Evolutionary conservation across 768 basidiomycete genomes (phyloP).

Genomic region (Tylopilus rubrobrunneus): DNA sequence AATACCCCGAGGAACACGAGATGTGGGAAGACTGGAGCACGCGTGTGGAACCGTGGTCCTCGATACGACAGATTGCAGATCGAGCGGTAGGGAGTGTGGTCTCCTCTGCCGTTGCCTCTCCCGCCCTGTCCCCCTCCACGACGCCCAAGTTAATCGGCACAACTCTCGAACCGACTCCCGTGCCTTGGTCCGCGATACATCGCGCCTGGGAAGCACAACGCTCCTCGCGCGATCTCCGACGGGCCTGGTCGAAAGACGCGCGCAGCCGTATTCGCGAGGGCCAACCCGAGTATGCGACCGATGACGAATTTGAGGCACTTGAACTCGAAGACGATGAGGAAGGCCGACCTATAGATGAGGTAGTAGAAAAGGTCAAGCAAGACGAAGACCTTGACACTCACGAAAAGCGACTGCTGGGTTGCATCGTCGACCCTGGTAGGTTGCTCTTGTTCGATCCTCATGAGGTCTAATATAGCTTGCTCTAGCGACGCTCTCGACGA

Average conservation of each 20-base stretch:
- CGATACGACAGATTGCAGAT: constrained; percentile 71
- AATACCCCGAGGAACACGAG: constrained; percentile 23
- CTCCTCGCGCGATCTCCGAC: constrained; percentile 48
- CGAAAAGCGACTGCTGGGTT: constrained; percentile 75
- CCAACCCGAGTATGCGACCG: constrained; percentile 31
- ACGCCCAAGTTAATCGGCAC: constrained; percentile 18
- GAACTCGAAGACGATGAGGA: constrained; percentile 35
- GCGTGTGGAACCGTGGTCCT: constrained; percentile 63
- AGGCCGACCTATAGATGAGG: constrained; percentile 46
- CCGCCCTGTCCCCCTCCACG: constrained; percentile 6
- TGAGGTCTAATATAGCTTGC: constrained; percentile 4
- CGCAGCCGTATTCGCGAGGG: constrained; percentile 34
- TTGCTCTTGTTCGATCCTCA: not conserved
- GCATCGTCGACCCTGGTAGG: constrained; percentile 81
- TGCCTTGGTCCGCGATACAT: constrained; percentile 66
- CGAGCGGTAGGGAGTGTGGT: constrained; percentile 67
- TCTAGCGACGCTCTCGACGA: constrained; percentile 70
- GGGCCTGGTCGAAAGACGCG: constrained; percentile 57
- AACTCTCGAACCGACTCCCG: constrained; percentile 45
- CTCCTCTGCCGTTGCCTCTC: constrained; percentile 23
- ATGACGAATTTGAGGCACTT: constrained; percentile 27
- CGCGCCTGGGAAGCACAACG: constrained; percentile 62
- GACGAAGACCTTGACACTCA: constrained; percentile 76
- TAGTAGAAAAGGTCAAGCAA: constrained; percentile 72
- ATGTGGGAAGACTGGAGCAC: constrained; percentile 69